These are phyloP conservation scores for Astragalus glycyphyllos DNA, from an alignment of 306 rosid species.

Conservation along the genomic window DNA sequence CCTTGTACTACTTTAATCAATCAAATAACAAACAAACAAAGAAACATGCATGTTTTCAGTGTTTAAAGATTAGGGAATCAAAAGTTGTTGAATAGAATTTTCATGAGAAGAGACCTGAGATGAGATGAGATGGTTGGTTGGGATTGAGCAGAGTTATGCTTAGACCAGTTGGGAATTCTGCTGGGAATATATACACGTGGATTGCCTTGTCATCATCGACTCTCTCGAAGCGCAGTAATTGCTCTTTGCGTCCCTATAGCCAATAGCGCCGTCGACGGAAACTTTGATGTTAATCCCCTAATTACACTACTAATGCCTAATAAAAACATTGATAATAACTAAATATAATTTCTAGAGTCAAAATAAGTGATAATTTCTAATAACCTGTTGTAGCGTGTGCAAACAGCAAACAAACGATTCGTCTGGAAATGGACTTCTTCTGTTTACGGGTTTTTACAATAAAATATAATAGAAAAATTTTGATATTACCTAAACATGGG, in stretches of 20 bases:
- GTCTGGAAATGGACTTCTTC: too few relatives aligned
- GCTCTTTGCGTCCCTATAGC: constrained; percentile 1
- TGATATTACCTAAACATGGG: too few relatives aligned
- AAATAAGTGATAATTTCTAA: too few relatives aligned
- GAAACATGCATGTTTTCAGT: background rate
- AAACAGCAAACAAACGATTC: too few relatives aligned
- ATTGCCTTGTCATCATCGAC: constrained; percentile 55
- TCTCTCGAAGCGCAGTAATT: constrained; percentile 23
- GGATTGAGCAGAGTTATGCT: too few relatives aligned
- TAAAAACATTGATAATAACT: too few relatives aligned
- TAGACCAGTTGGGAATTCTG: constrained; percentile 6
- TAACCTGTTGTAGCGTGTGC: too few relatives aligned
- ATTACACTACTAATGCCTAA: too few relatives aligned
- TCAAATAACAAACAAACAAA: background rate
- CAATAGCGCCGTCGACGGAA: constrained; percentile 9
- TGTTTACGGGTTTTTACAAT: too few relatives aligned
- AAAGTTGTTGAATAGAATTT: background rate
- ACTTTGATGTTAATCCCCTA: background rate
- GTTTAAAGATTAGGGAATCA: background rate
- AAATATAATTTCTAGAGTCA: too few relatives aligned
- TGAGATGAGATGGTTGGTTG: background rate
- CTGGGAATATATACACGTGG: constrained; percentile 42
- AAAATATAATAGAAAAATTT: too few relatives aligned
- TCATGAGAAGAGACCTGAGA: background rate
- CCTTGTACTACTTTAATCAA: background rate